Evolutionary conservation across 2,329 filamentous ascomycete species (phyloP), one percentile per base, ranked within the genome.

Genomic region (Trichoderma arundinaceum): DNA sequence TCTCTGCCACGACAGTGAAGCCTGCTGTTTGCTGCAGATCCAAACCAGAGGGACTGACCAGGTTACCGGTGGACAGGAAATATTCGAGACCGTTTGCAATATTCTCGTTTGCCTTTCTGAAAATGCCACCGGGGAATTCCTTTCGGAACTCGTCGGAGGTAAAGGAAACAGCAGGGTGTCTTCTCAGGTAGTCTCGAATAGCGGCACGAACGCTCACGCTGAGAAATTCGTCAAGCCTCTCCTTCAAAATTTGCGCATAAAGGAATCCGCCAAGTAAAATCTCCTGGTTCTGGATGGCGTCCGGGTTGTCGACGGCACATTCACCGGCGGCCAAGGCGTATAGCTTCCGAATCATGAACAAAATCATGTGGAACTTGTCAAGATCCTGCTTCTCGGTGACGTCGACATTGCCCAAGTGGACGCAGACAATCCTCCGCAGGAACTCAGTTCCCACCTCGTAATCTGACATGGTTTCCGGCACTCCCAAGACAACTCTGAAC

Each of bases 291-390:
- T 96, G 94, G 17, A 97, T 90, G 10, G 95, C 92, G 84, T 99
- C 95, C 1, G 95, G 94, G 74, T 99, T 98, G 81, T 99, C 95
- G 4, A 94, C 88, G 4, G 92, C 86, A 76, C 94, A 98, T 69
- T 97, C 94, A 64, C 94, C 94, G 67, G 94, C 93, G 8, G 95
- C 94, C 56, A 99, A 83, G 13, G 94, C 88, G 74, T 99, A 99
- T 38, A 99, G 86, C 78, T 99, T 99, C 69, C 94, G 86, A 72
- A 94, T 91, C 94, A 98, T 98, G 80, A 98, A 96, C 49, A 98
- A 83, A 51, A 98, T 82, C 86, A 97, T 88, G 71, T 91, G 90
- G 81, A 96, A 98, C 79, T 99, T 99, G 82, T 98, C 93, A 51
- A 84, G 84, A 73, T 98, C 90, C 77, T 97, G 91, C 64, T 88